Conservation (phyloP, 768 basidiomycete genomes). For the Fistulinella prunicolor region DNA sequence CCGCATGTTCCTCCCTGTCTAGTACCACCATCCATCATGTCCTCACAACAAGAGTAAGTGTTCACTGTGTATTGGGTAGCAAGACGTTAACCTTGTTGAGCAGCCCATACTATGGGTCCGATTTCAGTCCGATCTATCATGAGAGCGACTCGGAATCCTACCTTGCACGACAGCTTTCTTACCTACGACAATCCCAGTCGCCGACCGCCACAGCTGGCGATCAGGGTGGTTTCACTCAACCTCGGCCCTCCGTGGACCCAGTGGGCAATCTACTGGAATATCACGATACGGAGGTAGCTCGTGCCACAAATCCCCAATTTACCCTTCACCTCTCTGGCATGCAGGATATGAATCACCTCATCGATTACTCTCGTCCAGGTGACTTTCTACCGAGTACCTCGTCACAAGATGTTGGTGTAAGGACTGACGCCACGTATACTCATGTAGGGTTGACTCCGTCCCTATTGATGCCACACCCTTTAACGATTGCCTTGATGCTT, state of each 20-base stretch:
- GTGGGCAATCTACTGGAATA: conserved; percentile 1
- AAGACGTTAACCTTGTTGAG: conserved; percentile 1
- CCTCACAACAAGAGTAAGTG: conserved; percentile 21
- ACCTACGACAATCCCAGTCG: conserved; percentile 3
- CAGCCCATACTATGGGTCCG: conserved; percentile 6
- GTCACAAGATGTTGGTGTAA: not conserved
- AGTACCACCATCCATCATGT: conserved; percentile 15
- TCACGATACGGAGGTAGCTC: conserved; percentile 7
- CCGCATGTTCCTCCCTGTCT: conserved; percentile 6
- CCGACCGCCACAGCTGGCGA: not conserved
- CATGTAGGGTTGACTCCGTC: conserved; percentile 3
- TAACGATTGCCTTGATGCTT: not conserved
- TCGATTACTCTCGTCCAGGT: not conserved
- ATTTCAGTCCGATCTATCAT: not conserved
- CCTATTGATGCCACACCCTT: not conserved
- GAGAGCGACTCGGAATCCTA: conserved; percentile 3
- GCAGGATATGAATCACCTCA: conserved; percentile 9
- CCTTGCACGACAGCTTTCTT: not conserved
- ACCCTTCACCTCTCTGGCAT: not conserved
- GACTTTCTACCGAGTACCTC: not conserved
- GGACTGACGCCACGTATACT: conserved; percentile 2
- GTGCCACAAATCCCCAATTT: conserved; percentile 4
- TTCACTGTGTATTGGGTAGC: not conserved
- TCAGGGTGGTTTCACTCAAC: conserved; percentile 4
- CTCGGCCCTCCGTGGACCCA: not conserved